Conservation (phyloP, 31 red algal species). For the Porphyra umbilicalis region DNA sequence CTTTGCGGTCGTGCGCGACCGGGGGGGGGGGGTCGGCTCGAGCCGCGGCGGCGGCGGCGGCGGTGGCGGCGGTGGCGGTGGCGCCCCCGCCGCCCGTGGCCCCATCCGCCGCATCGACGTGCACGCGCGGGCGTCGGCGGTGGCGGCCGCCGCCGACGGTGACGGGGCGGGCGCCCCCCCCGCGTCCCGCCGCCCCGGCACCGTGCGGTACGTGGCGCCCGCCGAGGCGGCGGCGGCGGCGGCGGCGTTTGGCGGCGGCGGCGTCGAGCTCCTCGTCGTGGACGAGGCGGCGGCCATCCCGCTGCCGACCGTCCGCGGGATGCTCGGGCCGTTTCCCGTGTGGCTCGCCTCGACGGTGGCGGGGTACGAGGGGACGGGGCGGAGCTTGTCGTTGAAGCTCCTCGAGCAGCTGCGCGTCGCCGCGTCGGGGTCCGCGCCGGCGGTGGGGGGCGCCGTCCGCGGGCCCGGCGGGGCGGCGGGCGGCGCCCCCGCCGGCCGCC, state of each 20-base stretch:
- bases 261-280: slow-evolving; percentile 81
- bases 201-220: slow-evolving; percentile 80
- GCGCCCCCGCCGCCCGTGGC: slow-evolving; percentile 7
- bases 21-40: background rate
- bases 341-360: slow-evolving; percentile 87
- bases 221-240: slow-evolving; percentile 42
- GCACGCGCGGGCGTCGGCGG: slow-evolving; percentile 3
- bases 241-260: slow-evolving; percentile 3
- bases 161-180: background rate
- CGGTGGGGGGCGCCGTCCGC: slow-evolving; percentile 3
- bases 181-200: background rate
- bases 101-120: slow-evolving; percentile 61
- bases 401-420: slow-evolving; percentile 65
- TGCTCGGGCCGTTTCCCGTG: slow-evolving; percentile 80
- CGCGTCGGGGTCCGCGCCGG: background rate
- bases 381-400: slow-evolving; percentile 86
- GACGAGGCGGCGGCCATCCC: slow-evolving; percentile 98
- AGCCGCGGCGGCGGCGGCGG: background rate
- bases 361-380: slow-evolving; percentile 94
- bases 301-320: slow-evolving; percentile 48
- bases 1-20: slow-evolving; percentile 33
- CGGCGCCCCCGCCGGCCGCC: slow-evolving; percentile 23
- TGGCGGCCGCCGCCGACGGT: background rate
- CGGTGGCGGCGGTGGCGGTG: background rate
- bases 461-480: slow-evolving; percentile 12